Evolutionary conservation across 805 yeast species (phyloP).

Genomic region (Nakazawaea holstii): DNA sequence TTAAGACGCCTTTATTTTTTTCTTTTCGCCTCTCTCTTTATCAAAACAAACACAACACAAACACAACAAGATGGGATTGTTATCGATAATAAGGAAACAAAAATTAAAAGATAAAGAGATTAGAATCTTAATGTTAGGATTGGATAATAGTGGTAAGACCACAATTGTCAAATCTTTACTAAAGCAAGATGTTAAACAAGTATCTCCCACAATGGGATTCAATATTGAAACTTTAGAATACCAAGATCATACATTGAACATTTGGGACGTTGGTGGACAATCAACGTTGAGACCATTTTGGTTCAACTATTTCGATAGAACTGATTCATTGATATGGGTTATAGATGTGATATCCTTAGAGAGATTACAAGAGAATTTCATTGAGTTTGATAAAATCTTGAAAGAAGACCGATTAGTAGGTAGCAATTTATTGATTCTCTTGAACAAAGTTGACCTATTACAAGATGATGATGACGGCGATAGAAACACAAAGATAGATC

Average conservation of each 20-base stretch:
- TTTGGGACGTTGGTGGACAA: slow-evolving; percentile 96
- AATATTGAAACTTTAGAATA: slow-evolving; percentile 57
- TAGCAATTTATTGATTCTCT: slow-evolving; percentile 56
- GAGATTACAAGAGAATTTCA: slow-evolving; percentile 58
- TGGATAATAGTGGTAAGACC: slow-evolving; percentile 90
- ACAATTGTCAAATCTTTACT: slow-evolving; percentile 65
- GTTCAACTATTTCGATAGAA: slow-evolving; percentile 86
- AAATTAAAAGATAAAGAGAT: slow-evolving; percentile 75
- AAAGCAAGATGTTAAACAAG: slow-evolving; percentile 41
- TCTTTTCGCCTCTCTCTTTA: background rate
- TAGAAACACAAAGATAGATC: slow-evolving; percentile 12
- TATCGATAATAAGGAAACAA: slow-evolving; percentile 76
- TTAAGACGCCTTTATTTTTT: no score
- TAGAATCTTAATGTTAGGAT: slow-evolving; percentile 71
- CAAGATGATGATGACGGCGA: slow-evolving; percentile 19
- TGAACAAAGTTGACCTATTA: slow-evolving; percentile 71
- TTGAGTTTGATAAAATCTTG: slow-evolving; percentile 59
- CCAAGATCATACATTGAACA: slow-evolving; percentile 41
- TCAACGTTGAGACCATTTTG: slow-evolving; percentile 78
- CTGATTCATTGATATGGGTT: slow-evolving; percentile 82
- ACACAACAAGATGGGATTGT: slow-evolving; percentile 60
- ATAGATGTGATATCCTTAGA: slow-evolving; percentile 61
- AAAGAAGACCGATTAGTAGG: slow-evolving; percentile 68
- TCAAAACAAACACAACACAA: no score
- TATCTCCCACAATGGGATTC: slow-evolving; percentile 90